These are phyloP conservation scores for Rhizophora apiculata DNA, from an alignment of 345 rosid genomes.

Conservation along the genomic window DNA sequence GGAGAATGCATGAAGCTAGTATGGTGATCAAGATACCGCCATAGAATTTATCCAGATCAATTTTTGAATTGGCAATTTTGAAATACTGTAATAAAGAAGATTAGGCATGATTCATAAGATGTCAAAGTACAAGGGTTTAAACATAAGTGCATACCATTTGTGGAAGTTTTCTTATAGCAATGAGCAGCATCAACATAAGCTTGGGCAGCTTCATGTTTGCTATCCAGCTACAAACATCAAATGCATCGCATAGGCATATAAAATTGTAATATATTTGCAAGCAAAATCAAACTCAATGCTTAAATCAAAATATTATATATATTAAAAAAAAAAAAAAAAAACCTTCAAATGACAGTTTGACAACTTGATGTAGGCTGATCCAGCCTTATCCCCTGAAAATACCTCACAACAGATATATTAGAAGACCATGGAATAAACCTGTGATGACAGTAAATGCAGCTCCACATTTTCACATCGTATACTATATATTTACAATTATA, in stretches of 20 bases:
- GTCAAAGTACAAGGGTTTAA: neutral
- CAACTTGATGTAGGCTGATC: constrained; percentile 61
- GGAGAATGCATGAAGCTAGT: neutral
- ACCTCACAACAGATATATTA: constrained; percentile 6
- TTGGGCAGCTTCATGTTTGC: constrained; percentile 86
- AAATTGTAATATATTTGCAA: neutral
- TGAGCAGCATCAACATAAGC: constrained; percentile 88
- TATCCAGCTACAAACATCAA: constrained; percentile 49
- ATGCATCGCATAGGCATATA: constrained; percentile 10
- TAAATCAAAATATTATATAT: neutral
- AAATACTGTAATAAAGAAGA: neutral
- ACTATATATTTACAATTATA: too few relatives aligned
- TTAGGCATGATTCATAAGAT: neutral
- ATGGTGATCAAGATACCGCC: neutral
- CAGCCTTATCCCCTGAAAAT: constrained; percentile 77
- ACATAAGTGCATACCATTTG: constrained; percentile 46
- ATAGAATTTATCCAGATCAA: too few relatives aligned
- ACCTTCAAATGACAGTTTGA: constrained; percentile 79
- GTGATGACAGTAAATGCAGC: neutral
- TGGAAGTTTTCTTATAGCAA: constrained; percentile 74
- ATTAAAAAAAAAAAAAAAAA: neutral
- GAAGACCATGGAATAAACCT: neutral
- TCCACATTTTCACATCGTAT: too few relatives aligned
- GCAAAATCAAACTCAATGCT: neutral
- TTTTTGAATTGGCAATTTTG: neutral